These are phyloP conservation scores for Phytophthora niederhauseri DNA, from an alignment of 352 stramenopile genomes.

Conservation along the genomic window DNA sequence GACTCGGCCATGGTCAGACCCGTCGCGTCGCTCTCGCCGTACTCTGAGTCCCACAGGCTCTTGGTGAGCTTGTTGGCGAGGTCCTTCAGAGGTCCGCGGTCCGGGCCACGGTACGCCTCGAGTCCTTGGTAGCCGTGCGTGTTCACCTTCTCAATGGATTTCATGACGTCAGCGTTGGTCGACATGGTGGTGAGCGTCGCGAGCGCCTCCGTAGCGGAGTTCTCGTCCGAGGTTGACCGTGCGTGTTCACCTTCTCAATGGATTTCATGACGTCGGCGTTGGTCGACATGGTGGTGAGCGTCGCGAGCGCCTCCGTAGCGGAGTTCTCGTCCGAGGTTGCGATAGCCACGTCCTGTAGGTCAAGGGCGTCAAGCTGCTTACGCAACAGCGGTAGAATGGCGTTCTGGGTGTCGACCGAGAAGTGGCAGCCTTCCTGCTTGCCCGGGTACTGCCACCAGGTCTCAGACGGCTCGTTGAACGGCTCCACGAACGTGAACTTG, in stretches of 20 bases:
- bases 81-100: slow-evolving; percentile 41
- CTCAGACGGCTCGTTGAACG: slow-evolving; percentile 61
- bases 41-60: slow-evolving; percentile 64
- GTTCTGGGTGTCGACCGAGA: slow-evolving; percentile 45
- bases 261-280: slow-evolving; percentile 31
- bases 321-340: slow-evolving; percentile 63
- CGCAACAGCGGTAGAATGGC: slow-evolving; percentile 43
- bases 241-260: slow-evolving; percentile 60
- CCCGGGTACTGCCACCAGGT: slow-evolving; percentile 58
- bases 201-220: slow-evolving; percentile 45
- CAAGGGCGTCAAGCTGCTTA: slow-evolving; percentile 43
- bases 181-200: slow-evolving; percentile 40
- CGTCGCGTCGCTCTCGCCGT: slow-evolving; percentile 53
- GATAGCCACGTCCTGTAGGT: slow-evolving; percentile 40
- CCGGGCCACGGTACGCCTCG: slow-evolving; percentile 47
- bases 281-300: slow-evolving; percentile 33
- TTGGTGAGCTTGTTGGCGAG: slow-evolving; percentile 43
- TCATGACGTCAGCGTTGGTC: slow-evolving; percentile 26
- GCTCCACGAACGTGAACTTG: slow-evolving; percentile 58
- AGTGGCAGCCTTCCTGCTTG: slow-evolving; percentile 62
- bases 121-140: slow-evolving; percentile 61
- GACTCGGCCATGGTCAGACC: slow-evolving; percentile 63
- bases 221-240: slow-evolving; percentile 63
- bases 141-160: slow-evolving; percentile 52
- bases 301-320: slow-evolving; percentile 36